phyloP scores from a whole-genome alignment of 108 stramenopile species.

The Halocafeteria seosinensis region DNA sequence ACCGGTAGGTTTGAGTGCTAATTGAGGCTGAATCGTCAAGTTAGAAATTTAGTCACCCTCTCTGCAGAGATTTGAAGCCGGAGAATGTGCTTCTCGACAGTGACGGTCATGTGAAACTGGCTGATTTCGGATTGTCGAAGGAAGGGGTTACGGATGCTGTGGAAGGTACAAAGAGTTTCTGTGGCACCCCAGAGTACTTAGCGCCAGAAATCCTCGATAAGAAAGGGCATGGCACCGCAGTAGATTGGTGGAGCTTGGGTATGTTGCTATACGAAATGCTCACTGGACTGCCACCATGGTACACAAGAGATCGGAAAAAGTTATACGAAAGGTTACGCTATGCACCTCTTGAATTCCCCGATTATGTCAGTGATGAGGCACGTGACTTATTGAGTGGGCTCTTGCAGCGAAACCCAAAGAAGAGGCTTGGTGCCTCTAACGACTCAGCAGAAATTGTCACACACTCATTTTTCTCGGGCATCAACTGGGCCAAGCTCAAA shows the following conservation, averaged over 20 bases:
- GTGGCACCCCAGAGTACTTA: slow-evolving; percentile 42
- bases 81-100: slow-evolving; percentile 19
- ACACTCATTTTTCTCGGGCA: slow-evolving; percentile 24
- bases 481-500: slow-evolving; percentile 21
- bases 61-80: slow-evolving; percentile 30
- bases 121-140: slow-evolving; percentile 32
- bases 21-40: too few relatives aligned
- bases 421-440: slow-evolving; percentile 9
- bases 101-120: slow-evolving; percentile 29
- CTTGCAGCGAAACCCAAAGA: slow-evolving; percentile 6
- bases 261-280: slow-evolving; percentile 32
- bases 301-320: slow-evolving; percentile 20
- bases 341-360: slow-evolving; percentile 21
- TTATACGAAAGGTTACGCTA: slow-evolving; percentile 21
- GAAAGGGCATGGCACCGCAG: slow-evolving; percentile 20
- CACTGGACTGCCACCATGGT: slow-evolving; percentile 29
- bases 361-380: slow-evolving; percentile 4
- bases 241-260: slow-evolving; percentile 31
- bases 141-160: slow-evolving; percentile 14
- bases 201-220: slow-evolving; percentile 29
- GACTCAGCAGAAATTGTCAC: slow-evolving; percentile 10
- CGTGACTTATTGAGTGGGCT: slow-evolving; percentile 8
- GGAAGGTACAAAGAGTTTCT: slow-evolving; percentile 24
- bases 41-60: too few relatives aligned
- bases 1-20: too few relatives aligned